Evolutionary conservation across 192 early-diverging fungal species (phyloP).

Genomic region (Neocallimastix lanati): DNA sequence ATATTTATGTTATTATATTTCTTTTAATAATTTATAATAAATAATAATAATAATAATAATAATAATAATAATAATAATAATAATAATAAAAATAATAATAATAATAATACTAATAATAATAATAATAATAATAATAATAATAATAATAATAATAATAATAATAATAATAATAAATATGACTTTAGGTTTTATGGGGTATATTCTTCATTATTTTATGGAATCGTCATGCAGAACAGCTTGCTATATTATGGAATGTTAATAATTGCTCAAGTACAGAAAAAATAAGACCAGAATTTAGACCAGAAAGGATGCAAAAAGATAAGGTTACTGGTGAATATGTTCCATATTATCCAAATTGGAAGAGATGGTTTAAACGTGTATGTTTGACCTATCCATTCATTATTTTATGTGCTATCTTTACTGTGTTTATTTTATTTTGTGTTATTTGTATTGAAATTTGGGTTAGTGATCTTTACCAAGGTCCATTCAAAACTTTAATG

Average conservation of each 20-base stretch:
- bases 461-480: neutral
- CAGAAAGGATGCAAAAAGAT: slow-evolving; percentile 35
- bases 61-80: no score
- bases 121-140: no score
- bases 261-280: slow-evolving; percentile 35
- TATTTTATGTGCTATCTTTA: slow-evolving; percentile 19
- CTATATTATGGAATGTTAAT: slow-evolving; percentile 57
- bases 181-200: slow-evolving; percentile 15
- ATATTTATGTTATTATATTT: no score
- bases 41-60: no score
- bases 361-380: slow-evolving; percentile 26
- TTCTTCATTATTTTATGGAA: slow-evolving; percentile 69
- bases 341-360: slow-evolving; percentile 52
- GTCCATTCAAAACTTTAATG: neutral
- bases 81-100: no score
- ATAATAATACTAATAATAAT: no score
- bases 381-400: slow-evolving; percentile 11
- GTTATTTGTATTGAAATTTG: slow-evolving; percentile 1
- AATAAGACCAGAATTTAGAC: slow-evolving; percentile 49
- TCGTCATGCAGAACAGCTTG: slow-evolving; percentile 48
- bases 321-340: slow-evolving; percentile 51
- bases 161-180: neutral
- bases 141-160: neutral
- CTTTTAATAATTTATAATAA: no score
- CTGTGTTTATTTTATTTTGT: slow-evolving; percentile 50